These are phyloP conservation scores for Heliosperma pusillum DNA, from an alignment of 148 eudicot genomes.

Conservation along the genomic window DNA sequence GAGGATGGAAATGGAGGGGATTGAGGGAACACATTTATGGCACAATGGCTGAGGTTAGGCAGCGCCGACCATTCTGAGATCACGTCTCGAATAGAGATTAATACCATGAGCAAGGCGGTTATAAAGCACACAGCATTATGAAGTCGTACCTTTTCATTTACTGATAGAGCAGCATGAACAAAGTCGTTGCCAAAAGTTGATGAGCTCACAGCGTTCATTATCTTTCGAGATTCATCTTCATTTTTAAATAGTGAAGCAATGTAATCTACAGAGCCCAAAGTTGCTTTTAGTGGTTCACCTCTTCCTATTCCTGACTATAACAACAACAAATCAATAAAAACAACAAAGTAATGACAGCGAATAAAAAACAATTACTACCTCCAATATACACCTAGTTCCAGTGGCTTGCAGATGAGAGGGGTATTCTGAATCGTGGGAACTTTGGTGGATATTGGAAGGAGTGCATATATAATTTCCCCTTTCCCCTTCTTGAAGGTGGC, in stretches of 20 bases:
- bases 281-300: conserved; percentile 70
- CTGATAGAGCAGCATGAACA: conserved; percentile 88
- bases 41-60: no score
- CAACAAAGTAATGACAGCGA: conserved; percentile 6
- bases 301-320: conserved; percentile 82
- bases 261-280: conserved; percentile 90
- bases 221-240: conserved; percentile 64
- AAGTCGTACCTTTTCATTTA: conserved; percentile 68
- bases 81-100: no score
- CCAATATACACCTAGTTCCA: not conserved
- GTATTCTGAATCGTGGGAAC: no score
- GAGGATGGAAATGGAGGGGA: no score
- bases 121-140: not conserved
- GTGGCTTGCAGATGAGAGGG: no score
- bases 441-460: not conserved
- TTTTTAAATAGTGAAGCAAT: conserved; percentile 68
- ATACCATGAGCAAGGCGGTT: not conserved
- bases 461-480: not conserved
- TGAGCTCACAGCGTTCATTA: conserved; percentile 66
- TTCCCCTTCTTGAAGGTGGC: not conserved
- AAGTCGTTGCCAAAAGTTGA: conserved; percentile 77
- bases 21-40: no score
- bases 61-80: no score
- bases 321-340: conserved; percentile 3
- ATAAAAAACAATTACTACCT: not conserved